Conservation (phyloP, 352 stramenopile genomes). For the Pythium scleroteichum region DNA sequence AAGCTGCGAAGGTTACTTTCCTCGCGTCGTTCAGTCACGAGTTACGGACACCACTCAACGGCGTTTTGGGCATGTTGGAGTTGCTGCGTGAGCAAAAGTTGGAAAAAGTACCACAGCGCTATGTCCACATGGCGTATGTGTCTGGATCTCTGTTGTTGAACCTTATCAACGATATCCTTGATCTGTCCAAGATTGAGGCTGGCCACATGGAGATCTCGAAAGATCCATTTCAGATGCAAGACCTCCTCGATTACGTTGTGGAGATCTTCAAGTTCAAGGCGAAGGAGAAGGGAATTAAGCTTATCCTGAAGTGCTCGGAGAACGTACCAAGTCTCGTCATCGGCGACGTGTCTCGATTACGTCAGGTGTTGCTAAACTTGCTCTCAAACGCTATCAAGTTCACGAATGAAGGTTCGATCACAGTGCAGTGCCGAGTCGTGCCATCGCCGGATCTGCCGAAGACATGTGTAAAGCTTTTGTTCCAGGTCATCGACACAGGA, state of each 20-base stretch:
- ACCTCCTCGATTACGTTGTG: conserved; percentile 83
- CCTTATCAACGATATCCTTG: conserved; percentile 92
- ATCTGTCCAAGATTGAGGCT: conserved; percentile 93
- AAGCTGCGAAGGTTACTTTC: conserved; percentile 87
- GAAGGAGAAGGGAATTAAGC: conserved; percentile 82
- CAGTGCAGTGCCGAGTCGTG: conserved; percentile 70
- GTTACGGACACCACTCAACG: conserved; percentile 78
- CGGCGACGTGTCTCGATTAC: conserved; percentile 73
- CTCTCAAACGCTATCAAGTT: conserved; percentile 90
- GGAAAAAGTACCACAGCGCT: conserved; percentile 60
- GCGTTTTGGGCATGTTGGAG: conserved; percentile 83
- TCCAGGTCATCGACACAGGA: conserved; percentile 86
- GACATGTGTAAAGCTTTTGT: conserved; percentile 71
- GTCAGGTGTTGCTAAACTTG: conserved; percentile 81
- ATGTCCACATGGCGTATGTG: conserved; percentile 87
- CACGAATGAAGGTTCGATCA: conserved; percentile 81
- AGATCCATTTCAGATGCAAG: conserved; percentile 81
- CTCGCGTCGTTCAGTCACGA: conserved; percentile 86
- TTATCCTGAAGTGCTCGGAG: conserved; percentile 82
- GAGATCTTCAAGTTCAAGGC: conserved; percentile 92
- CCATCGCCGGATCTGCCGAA: conserved; percentile 63
- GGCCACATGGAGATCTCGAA: conserved; percentile 89
- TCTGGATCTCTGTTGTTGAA: conserved; percentile 87
- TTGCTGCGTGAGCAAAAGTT: conserved; percentile 78
- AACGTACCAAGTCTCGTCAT: conserved; percentile 73